Percentiles rank a stretch among this genome's conserved stretches.
Conservation (phyloP, 495 filamentous ascomycete species). For the Lichina pygmaea region DNA sequence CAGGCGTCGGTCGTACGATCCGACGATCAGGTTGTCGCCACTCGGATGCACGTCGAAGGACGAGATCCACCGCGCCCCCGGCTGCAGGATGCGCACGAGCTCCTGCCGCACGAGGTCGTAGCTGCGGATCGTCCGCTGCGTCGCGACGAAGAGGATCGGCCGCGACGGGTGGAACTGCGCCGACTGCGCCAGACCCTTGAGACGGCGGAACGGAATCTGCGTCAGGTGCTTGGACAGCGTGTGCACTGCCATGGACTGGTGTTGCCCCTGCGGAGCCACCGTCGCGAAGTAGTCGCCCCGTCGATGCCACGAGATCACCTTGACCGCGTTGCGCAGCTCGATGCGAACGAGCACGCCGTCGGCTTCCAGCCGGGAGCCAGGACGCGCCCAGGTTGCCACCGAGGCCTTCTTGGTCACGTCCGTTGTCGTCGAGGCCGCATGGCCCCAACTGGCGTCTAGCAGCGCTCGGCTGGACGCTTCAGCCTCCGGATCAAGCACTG, state of each 20-base stretch:
- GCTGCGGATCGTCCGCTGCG: conserved; percentile 66
- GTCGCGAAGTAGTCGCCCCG: conserved; percentile 86
- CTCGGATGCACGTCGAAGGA: conserved; percentile 79
- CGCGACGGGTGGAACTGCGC: conserved; percentile 84
- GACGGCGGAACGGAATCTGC: conserved; percentile 68
- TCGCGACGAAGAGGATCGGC: conserved; percentile 86
- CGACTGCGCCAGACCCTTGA: conserved; percentile 67
- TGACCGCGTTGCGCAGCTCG: conserved; percentile 57
- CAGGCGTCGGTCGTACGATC: conserved; percentile 76
- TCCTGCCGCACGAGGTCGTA: conserved; percentile 81
- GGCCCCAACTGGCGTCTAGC: conserved; percentile 70
- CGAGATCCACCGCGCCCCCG: conserved; percentile 85
- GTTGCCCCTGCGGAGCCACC: conserved; percentile 52
- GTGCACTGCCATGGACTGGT: conserved; percentile 79
- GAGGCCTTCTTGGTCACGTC: conserved; percentile 34
- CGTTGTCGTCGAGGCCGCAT: conserved; percentile 36
- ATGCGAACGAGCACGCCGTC: conserved; percentile 51
- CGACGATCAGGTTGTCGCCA: conserved; percentile 80
- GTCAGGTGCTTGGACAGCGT: conserved; percentile 83
- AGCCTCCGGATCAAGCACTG: conserved; percentile 38
- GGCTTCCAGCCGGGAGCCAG: conserved; percentile 41
- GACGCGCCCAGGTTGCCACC: conserved; percentile 59
- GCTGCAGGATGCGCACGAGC: conserved; percentile 71
- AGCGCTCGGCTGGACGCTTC: conserved; percentile 48
- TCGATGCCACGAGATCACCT: conserved; percentile 85